These are phyloP conservation scores for Chlorociboria aeruginascens DNA, from an alignment of 495 filamentous ascomycete genomes.

Conservation along the genomic window DNA sequence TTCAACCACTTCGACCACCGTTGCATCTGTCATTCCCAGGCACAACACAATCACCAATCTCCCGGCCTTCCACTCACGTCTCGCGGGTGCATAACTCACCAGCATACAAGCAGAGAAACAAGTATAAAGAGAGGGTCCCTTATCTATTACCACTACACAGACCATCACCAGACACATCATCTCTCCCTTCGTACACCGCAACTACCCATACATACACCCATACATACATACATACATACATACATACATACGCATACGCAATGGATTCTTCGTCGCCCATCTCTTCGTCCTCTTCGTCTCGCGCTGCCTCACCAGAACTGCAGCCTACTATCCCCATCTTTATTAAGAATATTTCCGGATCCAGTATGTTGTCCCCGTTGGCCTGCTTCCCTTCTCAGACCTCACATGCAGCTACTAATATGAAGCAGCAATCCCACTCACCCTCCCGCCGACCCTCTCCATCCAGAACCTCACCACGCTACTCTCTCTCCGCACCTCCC, in stretches of 20 bases:
- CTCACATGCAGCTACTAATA: not conserved
- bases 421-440: constrained; percentile 30
- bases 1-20: no score
- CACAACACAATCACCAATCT: no score
- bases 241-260: not conserved
- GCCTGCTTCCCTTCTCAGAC: not conserved
- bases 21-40: no score
- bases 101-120: no score
- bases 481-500: constrained; percentile 33
- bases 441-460: constrained; percentile 28
- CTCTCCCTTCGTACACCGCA: not conserved
- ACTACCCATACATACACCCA: not conserved
- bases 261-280: not conserved
- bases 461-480: constrained; percentile 32
- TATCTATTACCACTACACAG: not conserved
- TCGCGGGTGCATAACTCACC: no score
- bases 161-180: not conserved
- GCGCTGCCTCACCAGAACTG: constrained; percentile 17
- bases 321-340: constrained; percentile 36
- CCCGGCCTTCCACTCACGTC: no score
- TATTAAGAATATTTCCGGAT: constrained; percentile 33
- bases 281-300: constrained; percentile 15
- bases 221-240: no score
- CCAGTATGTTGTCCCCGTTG: constrained; percentile 26
- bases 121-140: no score